Evolutionary conservation across 345 rosid species (phyloP), one percentile per base, ranked within the genome.

Genomic region (Psidium guajava): DNA sequence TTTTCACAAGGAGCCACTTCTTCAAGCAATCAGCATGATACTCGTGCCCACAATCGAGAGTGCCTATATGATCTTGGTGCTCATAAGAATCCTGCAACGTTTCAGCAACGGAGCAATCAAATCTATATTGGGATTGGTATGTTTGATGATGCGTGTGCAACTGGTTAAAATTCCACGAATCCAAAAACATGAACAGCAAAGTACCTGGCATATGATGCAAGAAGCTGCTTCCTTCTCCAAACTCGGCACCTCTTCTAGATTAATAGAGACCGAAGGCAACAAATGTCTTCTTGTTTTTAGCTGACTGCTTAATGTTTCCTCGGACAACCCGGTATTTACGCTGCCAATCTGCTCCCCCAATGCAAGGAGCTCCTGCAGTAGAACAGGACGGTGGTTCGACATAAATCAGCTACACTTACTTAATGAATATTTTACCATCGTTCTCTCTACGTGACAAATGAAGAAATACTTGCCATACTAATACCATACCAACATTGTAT

Each of bases 161-260:
- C 47, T 4, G 47, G 77, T 18, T 18, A 40, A 32, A 21, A 69
- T 69, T 69, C 77, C 47, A 36, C 1, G 12, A 36, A 82, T 82
- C 57, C 83, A 69, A 69, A 69, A 32, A 24, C 47, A 36, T 21
- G 12, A 73, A 84, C 44, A 75, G 32, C 24, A 77, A 82, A 83
- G 83, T 91, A 96, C 99, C 98, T 94, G 98, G 89, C 99, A 96
- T 90, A 96, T 95, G 21, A 91, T 93, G 91, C 99, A 96, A 87
- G 93, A 92, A 85, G 93, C 92, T 69, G 90, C 55, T 89, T 93
- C 96, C 83, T 86, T 87, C 86, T 95, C 94, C 32, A 86, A 82
- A 28, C 91, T 88, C 80, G 95, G 88, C 51, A 84, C 87, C 88
- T 94, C 95, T 90, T 94, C 94, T 88, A 91, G 85, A 88, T 94